Base-by-base conservation (phyloP, 768 basidiomycete genomes). In the Pisolithus tinctorius region DNA sequence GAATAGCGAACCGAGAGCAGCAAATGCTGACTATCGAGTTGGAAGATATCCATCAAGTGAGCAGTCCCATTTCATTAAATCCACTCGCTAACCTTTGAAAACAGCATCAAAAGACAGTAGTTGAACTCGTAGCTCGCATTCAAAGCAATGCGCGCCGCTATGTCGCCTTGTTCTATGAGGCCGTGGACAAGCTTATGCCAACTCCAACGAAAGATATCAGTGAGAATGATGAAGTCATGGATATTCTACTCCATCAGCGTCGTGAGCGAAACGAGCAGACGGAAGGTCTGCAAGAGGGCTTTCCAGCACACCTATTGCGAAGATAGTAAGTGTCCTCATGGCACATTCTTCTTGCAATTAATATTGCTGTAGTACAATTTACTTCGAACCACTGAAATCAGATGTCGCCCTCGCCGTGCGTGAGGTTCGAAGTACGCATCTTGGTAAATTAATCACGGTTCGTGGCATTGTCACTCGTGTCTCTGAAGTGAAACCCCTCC, bases 381-480 rank as follows among this genome's bases (percentile, higher is more conserved):
- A 95, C 71, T 95, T 99, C 71, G 82, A 83, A 47, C 93, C 96
- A 47, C 76, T 93, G 40, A 78, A 75, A n/a, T 83, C 77, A 14
- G 84, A 88, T 56, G 63, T 82, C 16, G 76, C 85, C 13, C 77
- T 96, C 64, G 93, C 96, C 36, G 96, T 98, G 14, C 85, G 96
- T 47, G 85, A 95, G 42, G 92, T 98, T 41, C 86, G 82, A 58
- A 90, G 93, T 13, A 60, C 71, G 7, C 85, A 92, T 55, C 79
- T 98, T n/a, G 96, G 96, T 44, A 85, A 80, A 55, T 75, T 98
- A 53, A 95, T 99, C 66, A 98, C 93, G 31, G 90, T 95, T 56
- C 89, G 94, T 39, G 96, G 96, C 50, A 98, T 99, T 58, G 93
- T 98, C 48, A 99, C 93, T 29, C 93, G 96, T 55, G 93, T 99